Evolutionary conservation across 2,329 filamentous ascomycete species (phyloP), one percentile per base, ranked within the genome.

Genomic region (Fusarium falciforme): DNA sequence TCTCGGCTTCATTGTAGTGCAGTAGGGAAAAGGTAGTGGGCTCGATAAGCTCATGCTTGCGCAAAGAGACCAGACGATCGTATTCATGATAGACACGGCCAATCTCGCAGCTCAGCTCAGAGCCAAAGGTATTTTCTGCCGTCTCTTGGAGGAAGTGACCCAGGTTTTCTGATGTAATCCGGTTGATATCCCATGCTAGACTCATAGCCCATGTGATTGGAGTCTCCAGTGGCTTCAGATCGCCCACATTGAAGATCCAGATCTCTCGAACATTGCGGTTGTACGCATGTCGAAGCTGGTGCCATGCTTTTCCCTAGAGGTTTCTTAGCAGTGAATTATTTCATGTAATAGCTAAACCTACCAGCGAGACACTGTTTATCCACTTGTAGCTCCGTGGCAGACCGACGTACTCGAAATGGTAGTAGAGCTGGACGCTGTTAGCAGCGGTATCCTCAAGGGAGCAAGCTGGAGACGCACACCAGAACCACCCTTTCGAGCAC

Each of bases 221-320:
- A 0, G 89, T 80, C 76, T 90, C 89, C 22, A 88, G 82, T 0
- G 89, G 88, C 74, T 91, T 92, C 52, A 91, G 82, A 70, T 92
- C 89, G 12, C 89, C 89, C 2, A 91, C 88, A 47, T 92, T 92
- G 68, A 91, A 88, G 22, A 91, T 84, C 90, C 90, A 91, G 29
- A 91, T 89, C 17, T 87, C 83, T 33, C 85, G 82, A 2, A 89
- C 89, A 2, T 79, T 77, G 22, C 78, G 74, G 1, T 76, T 82
- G 61, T 91, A 87, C 0, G 90, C 88, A 25, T 89, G 81, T n/a
- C 85, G 83, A 71, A 92, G 85, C 69, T 92, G 89, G 64, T 91
- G 81, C 85, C 79, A 80, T 0, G 77, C 64, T 76, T 73, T 84
- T 68, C 44, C 82, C 84, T 81, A 74, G 14, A 8, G 4, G 2